Percentiles rank a stretch among this genome's conserved stretches.
Conservation (phyloP, 768 basidiomycete genomes). For the Punctularia strigosozonata region DNA sequence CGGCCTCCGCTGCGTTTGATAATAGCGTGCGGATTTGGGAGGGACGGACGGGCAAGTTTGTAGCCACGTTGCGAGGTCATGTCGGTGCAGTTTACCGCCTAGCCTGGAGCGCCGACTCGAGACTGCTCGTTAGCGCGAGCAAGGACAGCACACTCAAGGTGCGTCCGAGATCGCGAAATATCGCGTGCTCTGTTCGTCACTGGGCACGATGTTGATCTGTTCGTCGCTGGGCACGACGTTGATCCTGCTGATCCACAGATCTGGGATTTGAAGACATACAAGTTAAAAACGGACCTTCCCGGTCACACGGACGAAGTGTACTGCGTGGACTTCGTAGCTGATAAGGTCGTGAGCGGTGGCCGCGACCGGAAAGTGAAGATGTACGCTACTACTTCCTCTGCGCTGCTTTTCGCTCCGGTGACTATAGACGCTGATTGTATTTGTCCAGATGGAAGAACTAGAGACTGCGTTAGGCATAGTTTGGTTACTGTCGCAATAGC, state of each 20-base stretch:
- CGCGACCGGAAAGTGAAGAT: slow-evolving; percentile 88
- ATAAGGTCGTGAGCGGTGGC: slow-evolving; percentile 98
- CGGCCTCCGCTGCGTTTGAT: slow-evolving; percentile 87
- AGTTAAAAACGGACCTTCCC: slow-evolving; percentile 87
- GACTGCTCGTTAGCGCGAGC: slow-evolving; percentile 87
- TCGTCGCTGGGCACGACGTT: too few species aligned
- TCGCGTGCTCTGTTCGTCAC: too few species aligned
- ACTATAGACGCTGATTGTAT: slow-evolving; percentile 1
- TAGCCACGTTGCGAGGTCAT: slow-evolving; percentile 85
- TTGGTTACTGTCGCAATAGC: too few species aligned
- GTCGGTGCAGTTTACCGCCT: slow-evolving; percentile 91
- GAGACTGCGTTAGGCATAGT: too few species aligned
- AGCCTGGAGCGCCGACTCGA: slow-evolving; percentile 89
- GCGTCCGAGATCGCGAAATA: too few species aligned
- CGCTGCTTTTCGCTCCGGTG: background rate
- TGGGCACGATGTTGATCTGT: too few species aligned
- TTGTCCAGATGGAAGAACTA: slow-evolving; percentile 16
- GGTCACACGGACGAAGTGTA: slow-evolving; percentile 98
- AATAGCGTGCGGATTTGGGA: slow-evolving; percentile 91
- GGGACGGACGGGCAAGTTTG: slow-evolving; percentile 71
- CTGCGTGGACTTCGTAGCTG: slow-evolving; percentile 97
- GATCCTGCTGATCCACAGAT: slow-evolving; percentile 60
- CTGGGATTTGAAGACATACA: slow-evolving; percentile 95
- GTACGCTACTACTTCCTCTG: slow-evolving; percentile 31
- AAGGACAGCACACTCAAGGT: slow-evolving; percentile 97